These are phyloP conservation scores for Conticribra weissflogii DNA, from an alignment of 108 stramenopile genomes.

Conservation along the genomic window DNA sequence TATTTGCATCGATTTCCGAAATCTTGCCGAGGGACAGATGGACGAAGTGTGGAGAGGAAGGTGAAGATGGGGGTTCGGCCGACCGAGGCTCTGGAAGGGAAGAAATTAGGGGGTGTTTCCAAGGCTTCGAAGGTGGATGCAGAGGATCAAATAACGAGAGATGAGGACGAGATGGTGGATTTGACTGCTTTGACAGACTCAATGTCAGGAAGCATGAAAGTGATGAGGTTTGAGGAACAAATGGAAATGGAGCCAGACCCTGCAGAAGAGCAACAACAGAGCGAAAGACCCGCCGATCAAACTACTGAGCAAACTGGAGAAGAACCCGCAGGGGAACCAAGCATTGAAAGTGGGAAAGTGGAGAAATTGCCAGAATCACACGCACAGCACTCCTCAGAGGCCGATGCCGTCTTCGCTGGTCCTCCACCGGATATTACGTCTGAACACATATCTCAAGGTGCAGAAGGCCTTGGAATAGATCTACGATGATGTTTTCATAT, in stretches of 20 bases:
- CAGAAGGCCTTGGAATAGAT: too few relatives aligned
- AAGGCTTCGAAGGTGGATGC: background rate
- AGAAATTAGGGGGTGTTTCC: background rate
- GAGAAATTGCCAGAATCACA: too few relatives aligned
- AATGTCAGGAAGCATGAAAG: conserved; percentile 25
- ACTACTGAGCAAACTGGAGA: background rate
- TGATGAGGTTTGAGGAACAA: conserved; percentile 60
- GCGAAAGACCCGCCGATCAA: conserved; percentile 4
- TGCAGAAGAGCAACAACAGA: conserved; percentile 17
- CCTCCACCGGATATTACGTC: conserved; percentile 37
- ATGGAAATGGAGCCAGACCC: conserved; percentile 80
- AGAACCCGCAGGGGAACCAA: conserved; percentile 3
- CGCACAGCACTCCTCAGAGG: conserved; percentile 16
- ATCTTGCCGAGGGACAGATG: conserved; percentile 63
- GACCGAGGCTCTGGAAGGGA: conserved; percentile 20
- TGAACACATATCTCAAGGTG: too few relatives aligned
- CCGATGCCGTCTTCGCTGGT: conserved; percentile 20
- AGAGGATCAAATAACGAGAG: conserved; percentile 7
- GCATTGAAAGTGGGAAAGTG: background rate
- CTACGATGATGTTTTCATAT: too few relatives aligned
- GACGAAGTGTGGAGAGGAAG: conserved; percentile 72
- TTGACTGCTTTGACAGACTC: conserved; percentile 45
- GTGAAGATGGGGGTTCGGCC: conserved; percentile 50
- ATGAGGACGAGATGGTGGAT: conserved; percentile 41
- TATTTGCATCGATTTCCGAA: conserved; percentile 91